Percentiles rank a stretch among this genome's conserved stretches.
phyloP scores from a whole-genome alignment of 495 filamentous ascomycete genomes.

The Xylaria longipes region DNA sequence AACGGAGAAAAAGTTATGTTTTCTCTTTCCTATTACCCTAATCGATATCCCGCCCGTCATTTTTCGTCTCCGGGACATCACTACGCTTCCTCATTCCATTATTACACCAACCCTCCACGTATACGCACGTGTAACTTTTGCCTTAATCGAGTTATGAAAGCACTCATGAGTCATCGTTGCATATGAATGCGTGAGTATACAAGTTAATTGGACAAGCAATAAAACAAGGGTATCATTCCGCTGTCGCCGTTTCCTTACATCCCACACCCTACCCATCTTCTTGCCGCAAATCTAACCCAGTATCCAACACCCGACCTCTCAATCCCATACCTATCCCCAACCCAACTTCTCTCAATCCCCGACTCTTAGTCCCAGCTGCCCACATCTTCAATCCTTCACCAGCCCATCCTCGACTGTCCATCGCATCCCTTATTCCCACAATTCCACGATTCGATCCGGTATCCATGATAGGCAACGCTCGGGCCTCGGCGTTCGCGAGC shows the following conservation, averaged over 20 bases:
- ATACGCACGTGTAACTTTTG: too few relatives aligned
- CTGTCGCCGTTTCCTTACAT: background rate
- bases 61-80: too few relatives aligned
- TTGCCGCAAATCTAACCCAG: background rate
- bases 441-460: background rate
- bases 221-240: slow-evolving; percentile 14
- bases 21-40: background rate
- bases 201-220: background rate
- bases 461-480: slow-evolving; percentile 2
- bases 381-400: background rate
- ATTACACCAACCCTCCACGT: too few relatives aligned
- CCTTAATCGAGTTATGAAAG: background rate
- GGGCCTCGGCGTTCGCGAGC: slow-evolving; percentile 21
- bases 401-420: background rate
- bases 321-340: background rate
- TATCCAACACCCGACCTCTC: background rate
- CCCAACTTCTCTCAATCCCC: background rate
- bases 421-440: background rate
- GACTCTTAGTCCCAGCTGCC: background rate
- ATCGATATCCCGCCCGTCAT: background rate
- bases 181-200: background rate
- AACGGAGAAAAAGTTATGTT: background rate
- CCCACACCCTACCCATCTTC: background rate
- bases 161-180: background rate
- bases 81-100: too few relatives aligned